Evolutionary conservation across 305 asterid species (phyloP), one percentile per base, ranked within the genome.

Genomic region (Fraxinus sp.): DNA sequence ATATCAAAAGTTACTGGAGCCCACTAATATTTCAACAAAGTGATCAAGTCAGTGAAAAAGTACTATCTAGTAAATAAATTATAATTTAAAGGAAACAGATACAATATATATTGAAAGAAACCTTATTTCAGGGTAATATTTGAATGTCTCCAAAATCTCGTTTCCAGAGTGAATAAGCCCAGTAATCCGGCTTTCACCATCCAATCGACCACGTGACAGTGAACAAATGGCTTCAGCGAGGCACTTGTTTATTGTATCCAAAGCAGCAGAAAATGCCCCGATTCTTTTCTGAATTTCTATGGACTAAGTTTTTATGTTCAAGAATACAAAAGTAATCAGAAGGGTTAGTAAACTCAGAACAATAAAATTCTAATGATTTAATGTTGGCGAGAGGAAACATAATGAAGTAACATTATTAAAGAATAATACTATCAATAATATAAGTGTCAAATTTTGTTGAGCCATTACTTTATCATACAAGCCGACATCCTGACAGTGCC

Each of bases 141-240:
- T 94, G 90, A 90, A 96, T 33, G 91, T 88, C 80, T 96, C 98
- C 92, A 93, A 83, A 83, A 94, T 91, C 86, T 94, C 99, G 84
- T 91, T 93, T 88, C 98, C 99, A 74, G 95, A 90, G 86, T 91
- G 95, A 83, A 92, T 83, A 59, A 92, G 97, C 84, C 95, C 98
- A 78, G 91, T 83, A 76, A 91, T 93, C 86, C 91, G 91, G 91
- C 95, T 96, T 88, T 94, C 99, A 26, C 99, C 97, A 83, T 96
- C 99, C 87, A 93, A 86, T 86, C 93, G 88, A 84, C 98, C 99
- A 79, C 95, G 97, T 82, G 97, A 89, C 84, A 94, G 89, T 81
- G 98, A 91, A 85, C 89, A 91, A 82, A 96, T 90, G 80, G 98
- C 97, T 90, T 93, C 99, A 76, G 99, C 95, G 26, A 96, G 90